Percentiles rank a stretch among this genome's conserved stretches.
Evolutionary conservation across 1,284 basidiomycete genomes (phyloP).

Genomic region (Cutaneotrichosporon dermatis): DNA sequence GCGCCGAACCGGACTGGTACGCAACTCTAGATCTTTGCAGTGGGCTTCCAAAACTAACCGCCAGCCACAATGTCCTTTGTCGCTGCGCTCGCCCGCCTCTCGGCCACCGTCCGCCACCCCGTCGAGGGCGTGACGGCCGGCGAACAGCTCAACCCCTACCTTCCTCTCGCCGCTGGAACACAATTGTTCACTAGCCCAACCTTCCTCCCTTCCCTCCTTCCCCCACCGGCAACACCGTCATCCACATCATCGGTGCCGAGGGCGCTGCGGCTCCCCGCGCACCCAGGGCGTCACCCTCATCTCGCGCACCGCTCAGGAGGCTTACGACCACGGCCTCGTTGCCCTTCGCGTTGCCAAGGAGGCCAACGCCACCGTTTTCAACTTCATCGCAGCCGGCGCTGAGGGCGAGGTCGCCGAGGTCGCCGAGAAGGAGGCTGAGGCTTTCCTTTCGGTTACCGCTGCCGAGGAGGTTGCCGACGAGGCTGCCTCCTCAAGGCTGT

Average conservation of each 20-base stretch:
- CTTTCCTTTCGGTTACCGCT: conserved; percentile 47
- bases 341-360: conserved; percentile 62
- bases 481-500: conserved; percentile 56
- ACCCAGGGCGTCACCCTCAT: conserved; percentile 55
- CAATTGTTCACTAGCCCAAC: conserved; percentile 40
- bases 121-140: conserved; percentile 24
- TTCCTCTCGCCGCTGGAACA: conserved; percentile 36
- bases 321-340: conserved; percentile 67
- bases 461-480: conserved; percentile 8
- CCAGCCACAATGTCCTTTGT: conserved; percentile 30
- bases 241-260: conserved; percentile 39
- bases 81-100: conserved; percentile 36
- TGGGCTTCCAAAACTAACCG: not conserved
- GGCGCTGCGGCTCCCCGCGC: conserved; percentile 28
- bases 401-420: conserved; percentile 53
- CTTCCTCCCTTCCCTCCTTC: conserved; percentile 39
- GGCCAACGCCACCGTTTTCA: conserved; percentile 65
- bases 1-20: conserved; percentile 3
- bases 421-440: conserved; percentile 33
- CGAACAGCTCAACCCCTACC: conserved; percentile 43
- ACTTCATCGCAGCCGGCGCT: conserved; percentile 62
- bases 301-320: conserved; percentile 61
- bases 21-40: no score
- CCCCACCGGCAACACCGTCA: conserved; percentile 21
- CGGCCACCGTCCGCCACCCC: conserved; percentile 41